Conservation (phyloP, 2,329 filamentous ascomycete genomes). For the Aulographum hederae region DNA sequence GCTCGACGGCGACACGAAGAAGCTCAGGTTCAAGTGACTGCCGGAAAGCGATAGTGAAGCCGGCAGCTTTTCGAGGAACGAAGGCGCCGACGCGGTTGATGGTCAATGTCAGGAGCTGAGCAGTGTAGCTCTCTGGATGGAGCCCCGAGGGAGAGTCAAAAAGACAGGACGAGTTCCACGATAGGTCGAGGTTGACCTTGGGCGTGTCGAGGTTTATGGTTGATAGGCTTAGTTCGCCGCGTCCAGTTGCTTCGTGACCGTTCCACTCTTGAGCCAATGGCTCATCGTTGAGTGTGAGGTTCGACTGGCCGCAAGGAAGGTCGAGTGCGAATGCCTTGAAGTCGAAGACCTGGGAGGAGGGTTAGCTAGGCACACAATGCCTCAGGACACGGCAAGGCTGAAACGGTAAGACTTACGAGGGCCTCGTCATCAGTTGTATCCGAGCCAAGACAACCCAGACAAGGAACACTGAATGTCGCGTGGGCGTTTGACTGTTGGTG, state of each 20-base stretch:
- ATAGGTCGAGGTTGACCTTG: neutral
- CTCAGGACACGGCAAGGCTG: neutral
- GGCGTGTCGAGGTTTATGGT: neutral
- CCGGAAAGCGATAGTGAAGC: slow-evolving; percentile 13
- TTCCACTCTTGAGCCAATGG: slow-evolving; percentile 15
- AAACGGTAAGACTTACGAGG: slow-evolving; percentile 12
- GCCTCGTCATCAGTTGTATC: slow-evolving; percentile 21
- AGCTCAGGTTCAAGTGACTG: slow-evolving; percentile 12
- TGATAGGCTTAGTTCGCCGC: slow-evolving; percentile 1
- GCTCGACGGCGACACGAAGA: slow-evolving; percentile 15
- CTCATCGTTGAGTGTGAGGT: slow-evolving; percentile 23
- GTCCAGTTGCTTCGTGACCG: neutral
- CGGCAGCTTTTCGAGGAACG: no score
- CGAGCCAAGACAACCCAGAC: slow-evolving; percentile 22
- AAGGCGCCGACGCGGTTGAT: slow-evolving; percentile 21
- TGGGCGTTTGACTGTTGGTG: no score
- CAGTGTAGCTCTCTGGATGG: slow-evolving; percentile 7
- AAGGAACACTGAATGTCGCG: slow-evolving; percentile 24
- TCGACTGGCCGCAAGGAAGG: slow-evolving; percentile 19
- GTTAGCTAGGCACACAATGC: neutral
- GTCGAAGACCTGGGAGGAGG: no score
- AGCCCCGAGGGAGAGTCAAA: neutral
- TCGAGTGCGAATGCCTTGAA: slow-evolving; percentile 20
- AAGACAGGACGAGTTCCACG: neutral
- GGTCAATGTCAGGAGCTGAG: slow-evolving; percentile 20